A percentile compares a stretch with the other conserved stretches of the same genome.
phyloP scores from a whole-genome alignment of 106 monocot genomes.

The Allium cepa region DNA sequence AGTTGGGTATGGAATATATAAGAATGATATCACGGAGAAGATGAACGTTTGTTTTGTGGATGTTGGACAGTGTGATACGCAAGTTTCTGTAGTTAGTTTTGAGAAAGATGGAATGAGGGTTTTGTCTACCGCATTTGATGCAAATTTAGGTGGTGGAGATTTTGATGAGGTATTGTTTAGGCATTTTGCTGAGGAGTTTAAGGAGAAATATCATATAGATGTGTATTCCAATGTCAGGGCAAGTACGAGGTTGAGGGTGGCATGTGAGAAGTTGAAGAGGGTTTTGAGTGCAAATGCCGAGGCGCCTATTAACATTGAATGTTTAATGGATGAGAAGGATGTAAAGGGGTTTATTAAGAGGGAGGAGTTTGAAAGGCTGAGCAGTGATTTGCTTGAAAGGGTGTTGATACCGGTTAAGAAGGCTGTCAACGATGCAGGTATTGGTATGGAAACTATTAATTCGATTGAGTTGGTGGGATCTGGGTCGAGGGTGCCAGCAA shows the following conservation, averaged over 20 bases:
- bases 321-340: constrained; percentile 97
- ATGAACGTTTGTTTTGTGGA: constrained; percentile 56
- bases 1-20: constrained; percentile 77
- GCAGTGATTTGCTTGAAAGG: constrained; percentile 52
- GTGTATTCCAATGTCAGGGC: constrained; percentile 56
- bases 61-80: constrained; percentile 80
- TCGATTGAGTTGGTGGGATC: constrained; percentile 90
- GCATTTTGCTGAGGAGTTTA: constrained; percentile 57
- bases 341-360: constrained; percentile 78
- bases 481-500: constrained; percentile 73
- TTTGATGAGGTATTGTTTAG: constrained; percentile 77
- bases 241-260: constrained; percentile 38
- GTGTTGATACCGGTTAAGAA: constrained; percentile 56
- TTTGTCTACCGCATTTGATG: constrained; percentile 55
- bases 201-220: constrained; percentile 53
- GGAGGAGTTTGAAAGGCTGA: constrained; percentile 83
- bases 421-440: constrained; percentile 32
- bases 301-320: constrained; percentile 70
- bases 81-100: constrained; percentile 56
- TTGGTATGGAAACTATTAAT: constrained; percentile 39
- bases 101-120: constrained; percentile 46
- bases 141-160: constrained; percentile 72
- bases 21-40: constrained; percentile 18
- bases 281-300: constrained; percentile 80
- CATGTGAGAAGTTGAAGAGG: constrained; percentile 94